Evolutionary conservation across 306 rosid genomes (phyloP), one percentile per base, ranked within the genome.

Genomic region (Lagenaria siceraria): DNA sequence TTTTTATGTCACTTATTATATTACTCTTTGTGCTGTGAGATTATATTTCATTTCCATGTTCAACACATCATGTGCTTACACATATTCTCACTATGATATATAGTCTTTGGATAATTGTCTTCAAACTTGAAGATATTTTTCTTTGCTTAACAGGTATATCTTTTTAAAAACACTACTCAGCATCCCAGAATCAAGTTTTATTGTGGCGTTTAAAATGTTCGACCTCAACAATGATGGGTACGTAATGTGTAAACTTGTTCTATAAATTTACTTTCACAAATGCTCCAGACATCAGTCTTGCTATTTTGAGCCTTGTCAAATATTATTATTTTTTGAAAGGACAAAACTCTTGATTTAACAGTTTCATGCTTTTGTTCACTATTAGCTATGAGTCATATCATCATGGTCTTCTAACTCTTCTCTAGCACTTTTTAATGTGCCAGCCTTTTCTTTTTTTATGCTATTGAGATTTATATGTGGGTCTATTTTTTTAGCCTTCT

Each of bases 181-280:
- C 90, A 91, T 94, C 79, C 96, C 96, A 35, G 97, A 94, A 81
- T 84, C 97, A 76, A 87, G 91, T 86, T 94, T 91, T 81, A 76
- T 72, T 17, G 93, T 85, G 71, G 84, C 89, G 29, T 94, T 94
- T 82, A 94, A 91, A 85, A 87, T 87, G 98, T 94, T 94, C 83
- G 98, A 94, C 70, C 60, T 75, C 31, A 70, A 94, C 74, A 83
- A 90, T 62, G 86, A 81, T 40, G 97, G 98, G 98, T 94, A 48
- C 52, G 90, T 87, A 58, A 83, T 12, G 3, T 65, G 77, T 65
- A 35, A 48, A 79, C 78, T 84, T 33, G 6, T 53, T 51, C 25
- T 10, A 19, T 33, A 29, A 49, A 19, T 52, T 51, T 31, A n/a
- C 38, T 74, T 19, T 53, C 11, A 31, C 46, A 12, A 25, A 68